Evolutionary conservation across 371 early-diverging fungal genomes (phyloP).

Genomic region (Rhizomucor miehei): DNA sequence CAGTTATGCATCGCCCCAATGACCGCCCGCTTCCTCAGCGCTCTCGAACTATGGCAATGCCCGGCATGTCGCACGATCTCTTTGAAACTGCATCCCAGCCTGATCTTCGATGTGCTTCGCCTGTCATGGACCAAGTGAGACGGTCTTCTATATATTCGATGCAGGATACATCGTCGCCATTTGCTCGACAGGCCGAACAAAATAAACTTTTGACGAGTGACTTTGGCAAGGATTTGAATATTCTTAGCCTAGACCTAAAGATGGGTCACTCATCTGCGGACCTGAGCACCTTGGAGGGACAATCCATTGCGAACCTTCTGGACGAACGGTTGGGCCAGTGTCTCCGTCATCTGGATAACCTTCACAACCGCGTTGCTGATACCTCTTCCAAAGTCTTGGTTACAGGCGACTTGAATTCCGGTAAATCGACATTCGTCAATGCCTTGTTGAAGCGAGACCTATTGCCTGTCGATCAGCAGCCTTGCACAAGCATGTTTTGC

Average conservation of each 20-base stretch:
- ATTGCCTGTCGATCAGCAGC: conserved; percentile 94
- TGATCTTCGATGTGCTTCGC: conserved; percentile 24
- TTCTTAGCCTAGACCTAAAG: conserved; percentile 69
- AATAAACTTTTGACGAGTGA: conserved; percentile 19
- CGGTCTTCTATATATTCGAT: conserved; percentile 18
- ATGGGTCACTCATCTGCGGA: conserved; percentile 51
- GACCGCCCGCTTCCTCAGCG: conserved; percentile 27
- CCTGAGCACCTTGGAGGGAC: conserved; percentile 54
- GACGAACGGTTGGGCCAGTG: conserved; percentile 65
- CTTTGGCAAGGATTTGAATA: conserved; percentile 49
- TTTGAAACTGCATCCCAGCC: conserved; percentile 39
- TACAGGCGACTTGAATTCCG: conserved; percentile 97
- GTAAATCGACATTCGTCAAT: conserved; percentile 96
- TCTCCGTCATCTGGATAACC: conserved; percentile 74
- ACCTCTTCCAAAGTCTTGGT: conserved; percentile 91
- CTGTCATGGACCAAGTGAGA: conserved; percentile 27
- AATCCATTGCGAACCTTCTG: conserved; percentile 68
- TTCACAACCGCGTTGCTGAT: conserved; percentile 83
- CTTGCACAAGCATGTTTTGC: conserved; percentile 92
- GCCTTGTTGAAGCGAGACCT: conserved; percentile 87
- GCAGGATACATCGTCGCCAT: conserved; percentile 4
- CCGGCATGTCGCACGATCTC: conserved; percentile 17
- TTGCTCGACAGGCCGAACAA: conserved; percentile 21
- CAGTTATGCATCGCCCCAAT: conserved; percentile 29
- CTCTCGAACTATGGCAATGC: conserved; percentile 31